These are phyloP conservation scores for Tubosaeta sp. DNA, from an alignment of 768 basidiomycete species.

Conservation along the genomic window DNA sequence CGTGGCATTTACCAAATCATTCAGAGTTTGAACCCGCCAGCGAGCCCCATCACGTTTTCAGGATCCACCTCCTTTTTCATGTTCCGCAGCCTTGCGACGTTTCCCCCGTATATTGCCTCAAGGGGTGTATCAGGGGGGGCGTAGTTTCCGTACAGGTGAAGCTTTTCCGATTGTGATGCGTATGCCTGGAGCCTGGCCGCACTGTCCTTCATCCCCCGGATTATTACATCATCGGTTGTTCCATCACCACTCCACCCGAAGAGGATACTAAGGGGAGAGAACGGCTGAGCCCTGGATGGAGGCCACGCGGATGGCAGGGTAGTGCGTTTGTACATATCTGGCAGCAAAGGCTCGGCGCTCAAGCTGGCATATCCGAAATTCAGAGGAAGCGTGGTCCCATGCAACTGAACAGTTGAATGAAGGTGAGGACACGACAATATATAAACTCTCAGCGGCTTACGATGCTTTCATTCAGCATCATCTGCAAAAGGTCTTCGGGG, in stretches of 20 bases:
- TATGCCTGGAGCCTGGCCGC: slow-evolving; percentile 37
- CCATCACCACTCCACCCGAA: slow-evolving; percentile 41
- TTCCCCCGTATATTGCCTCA: slow-evolving; percentile 46
- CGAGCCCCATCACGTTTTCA: slow-evolving; percentile 55
- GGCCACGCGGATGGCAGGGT: slow-evolving; percentile 44
- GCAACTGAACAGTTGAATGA: slow-evolving; percentile 31
- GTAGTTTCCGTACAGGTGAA: slow-evolving; percentile 56
- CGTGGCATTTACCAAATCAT: neutral
- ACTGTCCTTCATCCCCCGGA: slow-evolving; percentile 37
- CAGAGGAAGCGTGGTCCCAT: slow-evolving; percentile 36
- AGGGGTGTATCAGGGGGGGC: slow-evolving; percentile 51
- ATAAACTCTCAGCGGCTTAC: slow-evolving; percentile 8
- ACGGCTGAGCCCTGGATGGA: slow-evolving; percentile 33
- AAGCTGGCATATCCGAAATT: slow-evolving; percentile 40
- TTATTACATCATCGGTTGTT: slow-evolving; percentile 37
- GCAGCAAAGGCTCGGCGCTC: slow-evolving; percentile 49
- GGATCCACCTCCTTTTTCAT: slow-evolving; percentile 52
- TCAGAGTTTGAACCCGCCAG: slow-evolving; percentile 62
- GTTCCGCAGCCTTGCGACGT: slow-evolving; percentile 37
- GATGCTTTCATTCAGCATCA: slow-evolving; percentile 12
- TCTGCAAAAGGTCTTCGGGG: slow-evolving; percentile 16
- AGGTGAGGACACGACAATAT: neutral
- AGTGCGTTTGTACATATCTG: slow-evolving; percentile 37
- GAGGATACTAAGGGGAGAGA: slow-evolving; percentile 45
- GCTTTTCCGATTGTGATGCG: slow-evolving; percentile 40